phyloP scores from a whole-genome alignment of 164 flowering plant species.

The Magnolia sinica region DNA sequence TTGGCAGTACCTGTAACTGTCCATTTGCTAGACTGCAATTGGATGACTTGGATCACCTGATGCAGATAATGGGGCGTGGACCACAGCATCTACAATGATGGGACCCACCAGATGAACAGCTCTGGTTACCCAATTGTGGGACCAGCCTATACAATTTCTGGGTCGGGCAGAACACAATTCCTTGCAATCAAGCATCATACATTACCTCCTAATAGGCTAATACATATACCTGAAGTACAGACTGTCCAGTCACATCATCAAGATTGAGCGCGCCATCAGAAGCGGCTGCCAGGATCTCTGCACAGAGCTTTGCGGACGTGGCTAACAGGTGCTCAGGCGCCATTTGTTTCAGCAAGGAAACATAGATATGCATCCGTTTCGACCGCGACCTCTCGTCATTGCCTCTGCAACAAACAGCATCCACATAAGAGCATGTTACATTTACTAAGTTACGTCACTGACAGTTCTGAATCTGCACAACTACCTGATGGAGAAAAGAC shows the following conservation, averaged over 20 bases:
- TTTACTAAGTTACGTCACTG: neutral
- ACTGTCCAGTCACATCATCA: slow-evolving; percentile 63
- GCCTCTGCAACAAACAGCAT: slow-evolving; percentile 49
- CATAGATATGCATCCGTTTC: slow-evolving; percentile 81
- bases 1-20: too few relatives aligned
- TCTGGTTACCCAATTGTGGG: too few relatives aligned
- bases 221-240: slow-evolving; percentile 70
- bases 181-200: too few relatives aligned
- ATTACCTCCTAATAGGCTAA: neutral
- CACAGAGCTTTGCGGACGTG: slow-evolving; percentile 89
- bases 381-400: slow-evolving; percentile 74
- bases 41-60: too few relatives aligned
- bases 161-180: too few relatives aligned
- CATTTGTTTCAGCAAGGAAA: slow-evolving; percentile 90
- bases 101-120: too few relatives aligned
- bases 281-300: slow-evolving; percentile 91
- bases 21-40: too few relatives aligned
- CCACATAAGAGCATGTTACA: neutral
- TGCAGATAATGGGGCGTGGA: too few relatives aligned
- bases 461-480: neutral
- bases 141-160: too few relatives aligned
- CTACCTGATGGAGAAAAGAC: slow-evolving; percentile 76
- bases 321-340: slow-evolving; percentile 97
- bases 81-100: too few relatives aligned
- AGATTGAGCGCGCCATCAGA: slow-evolving; percentile 86